Base-by-base conservation (phyloP, 352 stramenopile species). In the Pythium monospermum region DNA sequence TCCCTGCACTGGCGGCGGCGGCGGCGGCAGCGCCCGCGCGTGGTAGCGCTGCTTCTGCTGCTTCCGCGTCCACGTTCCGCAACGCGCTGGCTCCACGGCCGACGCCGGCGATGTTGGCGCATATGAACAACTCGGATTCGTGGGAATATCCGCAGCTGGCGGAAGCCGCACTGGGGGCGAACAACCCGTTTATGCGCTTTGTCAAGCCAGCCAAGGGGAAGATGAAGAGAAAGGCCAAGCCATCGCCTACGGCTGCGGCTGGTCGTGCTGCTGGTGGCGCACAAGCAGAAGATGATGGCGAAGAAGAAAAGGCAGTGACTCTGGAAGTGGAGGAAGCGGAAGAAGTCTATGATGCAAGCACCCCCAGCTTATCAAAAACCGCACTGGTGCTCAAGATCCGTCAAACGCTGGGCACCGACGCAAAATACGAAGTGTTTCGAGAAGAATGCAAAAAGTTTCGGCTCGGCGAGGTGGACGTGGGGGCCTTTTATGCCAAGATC, bases 381-480 rank as follows among this genome's bases (percentile, higher is more conserved):
- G 73, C 78, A 25, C 59, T 91, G 10, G 76, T 91, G 43, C 69
- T 91, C 18, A 81, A 85, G 60, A 87, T 94, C 33, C 73, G 79
- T 13, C 76, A 90, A 38, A 67, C 78, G 10, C 66, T 94, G 2
- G 83, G 83, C 28, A 89, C 69, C 37, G 78, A 87, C 39, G 78
- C 77, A 19, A 91, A 91, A 61, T 94, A 91, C 52, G 80, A 91
- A 37, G 72, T 88, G 3, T 91, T 94, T 41, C 76, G 83, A 0
- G 73, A 91, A 54, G 66, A 74, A 23, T 94, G 83, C 59, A 85
- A 80, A 49, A 63, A 75, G 19, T 94, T 86, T 49, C 81, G 80
- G 3, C 25, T 76, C 16, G 69, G 61, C 0, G 71, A 89, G 25
- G 55, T 58, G 18, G 74, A 87, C 30, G 47, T 87, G n/a, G 66